These are phyloP conservation scores for Phytophthora macrochlamydospora DNA, from an alignment of 352 stramenopile species.

Conservation along the genomic window DNA sequence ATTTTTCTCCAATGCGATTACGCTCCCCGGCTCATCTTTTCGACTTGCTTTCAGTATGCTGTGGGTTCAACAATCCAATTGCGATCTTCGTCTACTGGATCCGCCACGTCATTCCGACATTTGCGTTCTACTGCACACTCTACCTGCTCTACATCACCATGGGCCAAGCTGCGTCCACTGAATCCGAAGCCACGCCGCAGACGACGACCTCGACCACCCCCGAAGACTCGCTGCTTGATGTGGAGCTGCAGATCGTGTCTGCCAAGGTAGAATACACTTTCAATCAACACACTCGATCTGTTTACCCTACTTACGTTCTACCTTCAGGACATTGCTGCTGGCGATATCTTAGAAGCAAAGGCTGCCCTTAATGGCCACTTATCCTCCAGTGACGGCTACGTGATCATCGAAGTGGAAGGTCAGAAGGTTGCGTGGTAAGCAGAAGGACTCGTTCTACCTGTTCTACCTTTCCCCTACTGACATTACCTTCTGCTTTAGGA, in stretches of 20 bases:
- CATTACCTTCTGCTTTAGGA: neutral
- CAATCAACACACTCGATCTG: neutral
- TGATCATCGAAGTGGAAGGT: slow-evolving; percentile 38
- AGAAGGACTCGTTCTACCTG: too few species aligned
- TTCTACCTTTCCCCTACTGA: too few species aligned
- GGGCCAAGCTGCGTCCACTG: slow-evolving; percentile 31
- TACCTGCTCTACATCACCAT: slow-evolving; percentile 9
- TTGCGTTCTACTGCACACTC: neutral
- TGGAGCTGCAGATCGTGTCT: slow-evolving; percentile 44
- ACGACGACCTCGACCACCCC: slow-evolving; percentile 4
- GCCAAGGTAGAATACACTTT: slow-evolving; percentile 14
- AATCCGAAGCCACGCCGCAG: slow-evolving; percentile 15
- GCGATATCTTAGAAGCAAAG: slow-evolving; percentile 37
- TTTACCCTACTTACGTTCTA: too few species aligned
- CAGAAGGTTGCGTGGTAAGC: slow-evolving; percentile 29
- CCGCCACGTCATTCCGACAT: neutral
- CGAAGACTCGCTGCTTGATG: slow-evolving; percentile 25
- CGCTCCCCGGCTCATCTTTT: neutral
- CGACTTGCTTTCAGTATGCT: neutral
- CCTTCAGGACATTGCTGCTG: slow-evolving; percentile 23
- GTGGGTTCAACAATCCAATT: neutral
- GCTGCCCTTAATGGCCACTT: slow-evolving; percentile 34
- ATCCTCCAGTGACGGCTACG: slow-evolving; percentile 43
- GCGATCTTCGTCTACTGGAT: neutral
- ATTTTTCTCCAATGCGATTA: too few species aligned